These are phyloP conservation scores for Globisporangium takayamanum DNA, from an alignment of 352 stramenopile species.

Conservation along the genomic window DNA sequence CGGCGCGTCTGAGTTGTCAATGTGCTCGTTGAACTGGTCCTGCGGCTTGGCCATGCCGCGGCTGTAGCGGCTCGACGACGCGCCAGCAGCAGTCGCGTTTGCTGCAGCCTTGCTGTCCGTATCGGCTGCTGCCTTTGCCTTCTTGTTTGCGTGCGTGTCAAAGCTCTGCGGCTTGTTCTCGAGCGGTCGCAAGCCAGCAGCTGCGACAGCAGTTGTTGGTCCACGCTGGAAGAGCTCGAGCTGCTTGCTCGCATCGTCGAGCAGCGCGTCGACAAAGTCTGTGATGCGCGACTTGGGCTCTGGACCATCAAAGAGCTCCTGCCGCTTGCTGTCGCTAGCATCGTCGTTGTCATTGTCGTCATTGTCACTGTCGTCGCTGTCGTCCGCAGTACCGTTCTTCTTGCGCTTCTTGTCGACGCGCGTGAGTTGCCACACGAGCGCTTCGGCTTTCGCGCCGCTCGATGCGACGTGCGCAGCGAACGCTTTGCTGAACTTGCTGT, in stretches of 20 bases:
- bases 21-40: conserved; percentile 79
- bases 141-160: conserved; percentile 31
- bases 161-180: conserved; percentile 70
- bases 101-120: conserved; percentile 7
- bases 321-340: conserved; percentile 26
- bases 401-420: conserved; percentile 19
- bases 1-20: conserved; percentile 91
- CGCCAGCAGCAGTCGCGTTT: neutral
- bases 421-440: conserved; percentile 46
- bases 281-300: conserved; percentile 70
- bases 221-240: conserved; percentile 48
- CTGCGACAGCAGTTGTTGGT: conserved; percentile 11
- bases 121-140: conserved; percentile 1
- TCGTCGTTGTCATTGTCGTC: conserved; percentile 38
- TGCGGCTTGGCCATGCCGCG: conserved; percentile 81
- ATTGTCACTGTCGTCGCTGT: conserved; percentile 28
- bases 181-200: conserved; percentile 18
- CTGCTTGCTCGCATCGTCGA: conserved; percentile 78
- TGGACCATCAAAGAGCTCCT: conserved; percentile 66
- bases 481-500: conserved; percentile 63
- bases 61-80: conserved; percentile 16
- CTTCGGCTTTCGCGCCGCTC: conserved; percentile 33
- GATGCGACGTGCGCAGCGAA: conserved; percentile 35
- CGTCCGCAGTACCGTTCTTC: conserved; percentile 12
- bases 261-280: conserved; percentile 71